These are phyloP conservation scores for Leishmania turanica DNA, from an alignment of 208 protist species.

Conservation along the genomic window DNA sequence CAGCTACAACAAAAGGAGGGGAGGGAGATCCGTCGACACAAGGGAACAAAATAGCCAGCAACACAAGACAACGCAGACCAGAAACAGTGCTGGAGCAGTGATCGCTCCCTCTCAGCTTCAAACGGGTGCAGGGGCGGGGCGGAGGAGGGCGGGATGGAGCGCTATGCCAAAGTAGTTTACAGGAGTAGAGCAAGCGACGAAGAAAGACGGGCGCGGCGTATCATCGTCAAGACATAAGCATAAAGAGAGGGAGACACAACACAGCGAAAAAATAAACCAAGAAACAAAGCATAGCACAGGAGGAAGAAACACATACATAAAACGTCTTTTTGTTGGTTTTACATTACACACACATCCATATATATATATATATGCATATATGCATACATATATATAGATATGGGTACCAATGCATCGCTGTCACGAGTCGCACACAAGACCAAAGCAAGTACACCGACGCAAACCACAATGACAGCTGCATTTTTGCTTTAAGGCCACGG, in stretches of 20 bases:
- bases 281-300: too few species aligned
- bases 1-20: background rate
- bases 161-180: background rate
- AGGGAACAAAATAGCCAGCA: background rate
- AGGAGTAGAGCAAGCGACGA: background rate
- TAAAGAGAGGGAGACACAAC: background rate
- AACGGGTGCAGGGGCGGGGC: background rate
- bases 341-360: background rate
- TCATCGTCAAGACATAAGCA: background rate
- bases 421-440: background rate
- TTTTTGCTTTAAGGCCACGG: background rate
- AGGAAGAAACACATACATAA: background rate
- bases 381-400: background rate
- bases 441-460: background rate
- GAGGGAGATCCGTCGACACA: background rate
- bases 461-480: background rate
- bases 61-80: background rate
- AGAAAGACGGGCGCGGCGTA: background rate
- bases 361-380: too few species aligned
- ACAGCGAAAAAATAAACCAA: background rate
- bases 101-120: background rate
- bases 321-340: too few species aligned
- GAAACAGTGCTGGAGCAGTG: background rate
- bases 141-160: background rate
- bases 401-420: background rate